phyloP scores from a whole-genome alignment of 2,329 filamentous ascomycete species.

The Cadophora malorum region DNA sequence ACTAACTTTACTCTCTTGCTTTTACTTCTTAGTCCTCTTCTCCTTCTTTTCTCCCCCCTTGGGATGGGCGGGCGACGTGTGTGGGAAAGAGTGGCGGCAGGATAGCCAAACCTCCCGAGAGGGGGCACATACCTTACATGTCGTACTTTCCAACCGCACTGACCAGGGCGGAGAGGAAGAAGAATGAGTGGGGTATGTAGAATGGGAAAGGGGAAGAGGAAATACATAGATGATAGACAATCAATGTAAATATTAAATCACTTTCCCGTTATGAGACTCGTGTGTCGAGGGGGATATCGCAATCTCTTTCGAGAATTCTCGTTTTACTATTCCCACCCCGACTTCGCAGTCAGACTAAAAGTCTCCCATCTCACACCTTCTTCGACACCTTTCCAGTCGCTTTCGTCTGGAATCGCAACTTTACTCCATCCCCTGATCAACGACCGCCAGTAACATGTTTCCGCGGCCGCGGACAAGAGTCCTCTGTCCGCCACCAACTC shows the following conservation, averaged over 20 bases:
- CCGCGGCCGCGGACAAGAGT: conserved; percentile 57
- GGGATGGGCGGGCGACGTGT: no score
- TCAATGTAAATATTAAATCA: neutral
- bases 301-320: neutral
- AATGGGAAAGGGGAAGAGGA: no score
- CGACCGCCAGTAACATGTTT: conserved; percentile 60
- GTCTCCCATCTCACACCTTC: conserved; percentile 42
- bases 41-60: no score
- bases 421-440: conserved; percentile 55
- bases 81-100: no score
- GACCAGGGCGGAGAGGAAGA: no score
- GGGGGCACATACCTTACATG: no score
- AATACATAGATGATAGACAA: no score
- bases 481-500: conserved; percentile 51
- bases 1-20: no score
- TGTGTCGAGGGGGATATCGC: neutral
- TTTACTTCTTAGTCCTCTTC: no score
- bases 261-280: neutral
- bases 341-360: conserved; percentile 37
- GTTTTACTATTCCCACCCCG: conserved; percentile 28
- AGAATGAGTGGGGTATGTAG: no score
- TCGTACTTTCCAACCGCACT: no score
- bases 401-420: conserved; percentile 49
- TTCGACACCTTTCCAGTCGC: conserved; percentile 46
- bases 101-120: no score